Conservation (phyloP, 768 basidiomycete genomes). For the Lentinula raphanica region DNA sequence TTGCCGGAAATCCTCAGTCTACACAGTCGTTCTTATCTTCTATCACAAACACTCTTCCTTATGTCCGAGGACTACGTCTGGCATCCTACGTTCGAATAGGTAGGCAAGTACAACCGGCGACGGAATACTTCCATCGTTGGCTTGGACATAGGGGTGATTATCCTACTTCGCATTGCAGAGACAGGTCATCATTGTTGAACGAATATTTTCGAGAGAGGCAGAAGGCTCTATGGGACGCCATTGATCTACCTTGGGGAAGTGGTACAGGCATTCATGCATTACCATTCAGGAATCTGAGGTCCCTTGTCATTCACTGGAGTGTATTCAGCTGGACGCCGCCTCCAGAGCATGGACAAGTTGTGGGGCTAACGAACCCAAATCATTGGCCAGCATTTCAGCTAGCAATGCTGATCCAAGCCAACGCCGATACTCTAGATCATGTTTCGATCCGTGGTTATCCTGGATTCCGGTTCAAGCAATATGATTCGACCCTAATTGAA, state of each 20-base stretch:
- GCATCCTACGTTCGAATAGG: neutral
- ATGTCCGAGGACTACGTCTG: neutral
- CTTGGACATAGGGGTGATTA: neutral
- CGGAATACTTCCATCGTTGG: neutral
- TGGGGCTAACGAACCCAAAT: neutral
- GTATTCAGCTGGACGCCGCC: too few relatives aligned
- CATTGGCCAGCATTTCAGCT: neutral
- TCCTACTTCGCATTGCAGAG: neutral
- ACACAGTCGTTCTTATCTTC: too few relatives aligned
- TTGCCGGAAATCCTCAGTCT: neutral
- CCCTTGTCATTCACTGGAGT: too few relatives aligned
- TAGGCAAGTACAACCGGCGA: neutral
- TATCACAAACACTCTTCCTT: neutral
- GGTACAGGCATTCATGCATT: neutral
- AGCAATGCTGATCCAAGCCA: neutral
- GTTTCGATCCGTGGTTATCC: neutral
- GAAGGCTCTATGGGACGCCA: neutral
- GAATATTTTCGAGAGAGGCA: neutral
- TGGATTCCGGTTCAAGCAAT: neutral
- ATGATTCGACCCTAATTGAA: neutral
- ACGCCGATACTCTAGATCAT: neutral
- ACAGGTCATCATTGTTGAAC: neutral
- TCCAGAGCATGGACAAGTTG: too few relatives aligned
- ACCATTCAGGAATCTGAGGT: too few relatives aligned
- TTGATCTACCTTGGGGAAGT: neutral